Evolutionary conservation across 306 rosid genomes (phyloP), one percentile per base, ranked within the genome.

Genomic region (Clitoria ternatea): DNA sequence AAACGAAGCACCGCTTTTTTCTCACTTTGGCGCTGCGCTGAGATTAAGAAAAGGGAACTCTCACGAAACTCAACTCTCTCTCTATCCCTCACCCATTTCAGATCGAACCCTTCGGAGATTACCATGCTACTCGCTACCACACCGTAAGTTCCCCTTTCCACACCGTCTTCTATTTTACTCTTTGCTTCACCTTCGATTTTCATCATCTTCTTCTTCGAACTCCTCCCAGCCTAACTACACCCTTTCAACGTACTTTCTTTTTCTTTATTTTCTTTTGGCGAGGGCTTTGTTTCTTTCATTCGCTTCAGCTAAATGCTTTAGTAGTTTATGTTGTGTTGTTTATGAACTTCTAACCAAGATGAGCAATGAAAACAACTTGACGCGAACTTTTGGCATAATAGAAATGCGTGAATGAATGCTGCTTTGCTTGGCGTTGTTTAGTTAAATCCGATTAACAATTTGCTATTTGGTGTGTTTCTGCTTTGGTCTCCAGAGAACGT

Each of bases 21-120:
- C 80, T 72, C 63, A 23, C 81, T 62, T 85, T 76, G 80, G 78
- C 86, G 84, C 79, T 78, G 78, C 86, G 84, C 79, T 78, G 71
- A 65, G 74, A 71, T 77, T 70, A 71, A 56, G 63, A 66, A 65
- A 70, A 64, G 23, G 61, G 54, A 70, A 77, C 61, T 33, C 70
- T 75, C 80, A 67, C 76, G 72, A 80, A 76, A 52, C 52, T 42
- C 59, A 13, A 14, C 56, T 49, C 61, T 23, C 14, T 70, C 24
- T 61, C 66, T 64, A 10, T 61, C 42, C 30, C 63, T 45, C 63
- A 4, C 70, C 53, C 83, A 39, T 61, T 76, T 59, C 40, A 80
- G 91, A 87, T 87, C 93, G 20, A 75, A 44, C 56, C 73, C 62
- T 64, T n/a, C 9, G 60, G 75, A 49, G 57, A 52, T 48, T 43